These are phyloP conservation scores for Calonectria crousiana DNA, from an alignment of 2,329 filamentous ascomycete genomes.

Conservation along the genomic window DNA sequence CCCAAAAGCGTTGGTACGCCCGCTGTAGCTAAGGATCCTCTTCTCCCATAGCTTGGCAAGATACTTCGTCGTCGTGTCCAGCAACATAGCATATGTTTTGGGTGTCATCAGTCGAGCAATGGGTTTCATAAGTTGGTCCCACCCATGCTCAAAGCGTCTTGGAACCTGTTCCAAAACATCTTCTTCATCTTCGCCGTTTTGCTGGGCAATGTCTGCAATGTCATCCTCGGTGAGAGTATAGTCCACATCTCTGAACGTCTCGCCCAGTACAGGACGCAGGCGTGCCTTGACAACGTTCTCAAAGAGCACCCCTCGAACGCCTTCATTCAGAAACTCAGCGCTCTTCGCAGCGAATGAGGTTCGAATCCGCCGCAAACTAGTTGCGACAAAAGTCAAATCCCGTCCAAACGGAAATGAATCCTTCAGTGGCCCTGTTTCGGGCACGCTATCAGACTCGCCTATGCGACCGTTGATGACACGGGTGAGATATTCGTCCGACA, in stretches of 20 bases:
- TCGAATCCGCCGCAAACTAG: slow-evolving; percentile 76
- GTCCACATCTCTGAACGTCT: slow-evolving; percentile 92
- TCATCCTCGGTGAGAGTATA: slow-evolving; percentile 79
- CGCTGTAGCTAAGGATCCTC: slow-evolving; percentile 83
- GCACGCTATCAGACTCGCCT: slow-evolving; percentile 52
- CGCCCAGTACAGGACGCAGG: slow-evolving; percentile 84
- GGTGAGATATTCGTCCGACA: slow-evolving; percentile 89
- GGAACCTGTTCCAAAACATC: slow-evolving; percentile 76
- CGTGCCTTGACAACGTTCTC: slow-evolving; percentile 88
- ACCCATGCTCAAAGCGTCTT: slow-evolving; percentile 84
- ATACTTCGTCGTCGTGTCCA: slow-evolving; percentile 79
- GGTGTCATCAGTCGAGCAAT: slow-evolving; percentile 87
- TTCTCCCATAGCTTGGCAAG: slow-evolving; percentile 87
- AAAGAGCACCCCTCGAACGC: slow-evolving; percentile 83
- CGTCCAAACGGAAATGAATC: slow-evolving; percentile 84
- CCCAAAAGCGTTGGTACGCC: slow-evolving; percentile 83
- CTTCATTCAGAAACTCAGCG: slow-evolving; percentile 84
- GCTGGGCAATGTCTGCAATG: slow-evolving; percentile 65
- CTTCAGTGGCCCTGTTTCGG: slow-evolving; percentile 60
- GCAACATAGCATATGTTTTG: slow-evolving; percentile 79
- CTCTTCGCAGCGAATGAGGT: slow-evolving; percentile 82
- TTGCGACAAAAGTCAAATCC: slow-evolving; percentile 77
- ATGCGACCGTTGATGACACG: slow-evolving; percentile 84
- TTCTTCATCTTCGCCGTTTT: slow-evolving; percentile 66
- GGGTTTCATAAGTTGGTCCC: slow-evolving; percentile 87